Percentiles rank a stretch among this genome's conserved stretches.
Evolutionary conservation across 2,329 filamentous ascomycete species (phyloP).

Genomic region (Exophiala bonariae): DNA sequence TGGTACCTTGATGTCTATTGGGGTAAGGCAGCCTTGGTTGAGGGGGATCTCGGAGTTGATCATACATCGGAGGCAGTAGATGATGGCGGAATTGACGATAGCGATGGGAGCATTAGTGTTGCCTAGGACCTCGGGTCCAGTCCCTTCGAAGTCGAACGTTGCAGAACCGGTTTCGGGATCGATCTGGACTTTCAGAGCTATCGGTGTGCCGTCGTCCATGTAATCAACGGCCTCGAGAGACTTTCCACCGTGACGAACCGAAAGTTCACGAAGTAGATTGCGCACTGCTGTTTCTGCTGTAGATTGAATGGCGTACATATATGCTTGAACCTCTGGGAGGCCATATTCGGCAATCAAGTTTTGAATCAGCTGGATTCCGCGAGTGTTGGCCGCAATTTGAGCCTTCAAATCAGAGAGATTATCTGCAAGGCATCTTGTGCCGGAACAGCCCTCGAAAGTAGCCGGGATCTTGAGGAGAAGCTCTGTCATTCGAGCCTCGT

Average conservation of each 20-base stretch:
- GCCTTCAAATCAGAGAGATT: conserved; percentile 49
- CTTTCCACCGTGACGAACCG: conserved; percentile 19
- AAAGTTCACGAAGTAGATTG: conserved; percentile 30
- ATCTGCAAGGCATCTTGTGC: conserved; percentile 34
- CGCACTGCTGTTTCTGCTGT: conserved; percentile 37
- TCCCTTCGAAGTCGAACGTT: conserved; percentile 44
- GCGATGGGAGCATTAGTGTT: conserved; percentile 40
- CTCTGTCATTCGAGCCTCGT: conserved; percentile 35
- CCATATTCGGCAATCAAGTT: conserved; percentile 37
- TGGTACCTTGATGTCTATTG: conserved; percentile 30
- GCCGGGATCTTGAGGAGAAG: conserved; percentile 30
- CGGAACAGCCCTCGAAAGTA: conserved; percentile 14
- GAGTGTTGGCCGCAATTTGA: conserved; percentile 45
- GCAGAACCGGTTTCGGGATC: conserved; percentile 33
- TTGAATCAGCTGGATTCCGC: conserved; percentile 38
- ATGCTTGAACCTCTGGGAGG: conserved; percentile 37
- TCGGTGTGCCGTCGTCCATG: conserved; percentile 43
- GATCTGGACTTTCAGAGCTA: conserved; percentile 36
- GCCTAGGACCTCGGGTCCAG: conserved; percentile 35
- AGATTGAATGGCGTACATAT: conserved; percentile 41
- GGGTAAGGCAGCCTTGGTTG: conserved; percentile 34
- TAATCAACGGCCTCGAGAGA: conserved; percentile 35
- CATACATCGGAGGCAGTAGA: conserved; percentile 32
- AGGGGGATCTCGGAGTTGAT: conserved; percentile 34
- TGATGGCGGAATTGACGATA: conserved; percentile 38